Base-by-base conservation (phyloP, 176 grass and related monocot species). In the Guadua angustifolia region DNA sequence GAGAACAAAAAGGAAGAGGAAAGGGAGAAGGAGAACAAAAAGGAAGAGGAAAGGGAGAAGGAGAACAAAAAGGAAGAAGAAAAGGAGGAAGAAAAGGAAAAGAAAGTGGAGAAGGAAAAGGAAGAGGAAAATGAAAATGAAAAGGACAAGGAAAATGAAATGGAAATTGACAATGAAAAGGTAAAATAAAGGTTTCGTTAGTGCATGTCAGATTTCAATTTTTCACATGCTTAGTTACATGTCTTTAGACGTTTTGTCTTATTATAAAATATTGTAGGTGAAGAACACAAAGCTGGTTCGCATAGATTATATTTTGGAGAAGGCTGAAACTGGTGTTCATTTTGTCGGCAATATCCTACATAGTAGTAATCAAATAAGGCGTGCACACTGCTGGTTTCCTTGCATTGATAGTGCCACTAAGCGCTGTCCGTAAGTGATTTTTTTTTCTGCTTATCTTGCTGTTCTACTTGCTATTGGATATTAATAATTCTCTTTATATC, bases 371-470 rank as follows among this genome's bases (percentile, higher is more conserved):
- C 93, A 98, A 83, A 92, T 98, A 67, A 87, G 83, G 40, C 89
- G 96, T 17, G 67, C 91, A 56, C 87, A 84, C 53, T 98, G 93
- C 84, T 98, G 96, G 96, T 98, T 98, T 78, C 96, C 96, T 90
- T 98, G 96, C 80, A 80, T 93, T 85, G 88, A 98, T 88, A 88
- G 40, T 83, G 47, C 88, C 69, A 67, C 69, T 6, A 87, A 95
- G 76, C 90, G 91, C 51, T 95, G 91, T 87, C 71, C 80, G 96
- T 98, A 94, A 92, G 91, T 90, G 43, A 83, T 51, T 44, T 71
- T 75, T 18, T 33, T 59, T 66, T 53, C 19, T 53, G 38, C 71
- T 58, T 44, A 69, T 90, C 63, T 24, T 77, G 50, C 57, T 79
- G 74, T 84, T 68, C 18, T 86, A 36, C 56, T 80, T 88, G 58